A percentile compares a stretch with the other conserved stretches of the same genome.
phyloP scores from a whole-genome alignment of 768 basidiomycete genomes.

The Mycena capillaripes region DNA sequence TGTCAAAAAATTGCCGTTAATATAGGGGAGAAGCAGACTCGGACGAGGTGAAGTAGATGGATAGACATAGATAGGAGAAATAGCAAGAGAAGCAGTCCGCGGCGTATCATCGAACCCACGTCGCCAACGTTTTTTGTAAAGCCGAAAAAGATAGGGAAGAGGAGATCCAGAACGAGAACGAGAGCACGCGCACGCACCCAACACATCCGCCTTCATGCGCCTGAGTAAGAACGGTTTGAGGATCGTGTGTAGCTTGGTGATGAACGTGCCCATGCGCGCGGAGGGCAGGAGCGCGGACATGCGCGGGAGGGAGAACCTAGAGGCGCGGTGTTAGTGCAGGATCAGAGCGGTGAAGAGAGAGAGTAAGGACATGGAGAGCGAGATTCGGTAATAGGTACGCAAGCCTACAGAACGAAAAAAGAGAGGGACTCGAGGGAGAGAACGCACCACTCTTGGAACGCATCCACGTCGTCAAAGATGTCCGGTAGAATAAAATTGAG shows the following conservation, averaged over 20 bases:
- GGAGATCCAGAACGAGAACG: neutral
- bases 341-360: neutral
- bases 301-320: conserved; percentile 80
- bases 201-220: conserved; percentile 92
- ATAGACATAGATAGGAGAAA: conserved; percentile 2
- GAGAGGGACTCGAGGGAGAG: neutral
- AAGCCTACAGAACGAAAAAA: neutral
- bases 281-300: conserved; percentile 69
- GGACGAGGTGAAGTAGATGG: neutral
- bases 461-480: conserved; percentile 89
- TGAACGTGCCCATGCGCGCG: conserved; percentile 74
- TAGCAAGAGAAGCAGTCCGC: no score
- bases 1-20: neutral
- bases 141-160: no score
- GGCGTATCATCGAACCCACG: no score
- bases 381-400: neutral
- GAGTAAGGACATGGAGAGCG: neutral
- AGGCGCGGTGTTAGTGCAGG: conserved; percentile 19
- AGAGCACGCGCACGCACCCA: conserved; percentile 37
- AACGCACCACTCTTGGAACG: conserved; percentile 89
- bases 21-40: neutral
- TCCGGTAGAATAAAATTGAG: conserved; percentile 97
- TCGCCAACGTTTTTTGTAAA: no score
- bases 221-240: conserved; percentile 96
- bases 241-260: conserved; percentile 88